Evolutionary conservation across 2,329 filamentous ascomycete genomes (phyloP), one percentile per base, ranked within the genome.

Genomic region (Colletotrichum zoysiae): DNA sequence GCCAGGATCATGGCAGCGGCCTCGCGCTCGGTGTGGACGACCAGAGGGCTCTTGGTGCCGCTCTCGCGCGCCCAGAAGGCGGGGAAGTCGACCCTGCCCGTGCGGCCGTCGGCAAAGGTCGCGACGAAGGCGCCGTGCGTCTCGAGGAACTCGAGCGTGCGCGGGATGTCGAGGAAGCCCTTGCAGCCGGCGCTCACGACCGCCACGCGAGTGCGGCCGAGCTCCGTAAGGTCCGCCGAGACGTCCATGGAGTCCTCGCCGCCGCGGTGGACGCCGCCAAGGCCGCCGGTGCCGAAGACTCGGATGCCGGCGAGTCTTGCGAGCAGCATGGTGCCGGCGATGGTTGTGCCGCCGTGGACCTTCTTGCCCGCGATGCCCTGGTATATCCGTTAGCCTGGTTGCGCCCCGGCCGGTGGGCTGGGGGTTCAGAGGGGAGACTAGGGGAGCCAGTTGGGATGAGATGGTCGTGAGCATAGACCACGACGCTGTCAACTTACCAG

Each of bases 61-160:
- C 95, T 98, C 53, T 98, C 94, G 51, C 95, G 86, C 0, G 93
- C 93, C 88, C 93, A 99, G 81, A 99, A 99, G 0, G 93, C 94
- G 1, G 96, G 96, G 77, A 98, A 96, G 77, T 97, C 92, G 51
- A 98, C 88, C 7, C 87, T 83, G 1, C 90, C 92, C 35, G 84
- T 82, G 48, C 93, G 88, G 1, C 93, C 94, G 81, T 97, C 94
- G 33, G 94, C 91, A 83, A 98, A 99, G 2, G 96, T 98, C 4
- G 91, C 93, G 1, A 98, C 95, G 48, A 92, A 88, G 30, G 94
- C 95, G 12, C 93, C 93, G 78, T 92, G 89, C 0, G 90, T 91
- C 80, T 92, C 90, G 26, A 92, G 84, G 76, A 87, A 87, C 83
- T 99, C 96, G 6, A 99, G 86, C 0, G 96, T 99, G 64, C 94